These are phyloP conservation scores for Scheffersomyces illinoinensis DNA, from an alignment of 1,139 yeast species.

Conservation along the genomic window DNA sequence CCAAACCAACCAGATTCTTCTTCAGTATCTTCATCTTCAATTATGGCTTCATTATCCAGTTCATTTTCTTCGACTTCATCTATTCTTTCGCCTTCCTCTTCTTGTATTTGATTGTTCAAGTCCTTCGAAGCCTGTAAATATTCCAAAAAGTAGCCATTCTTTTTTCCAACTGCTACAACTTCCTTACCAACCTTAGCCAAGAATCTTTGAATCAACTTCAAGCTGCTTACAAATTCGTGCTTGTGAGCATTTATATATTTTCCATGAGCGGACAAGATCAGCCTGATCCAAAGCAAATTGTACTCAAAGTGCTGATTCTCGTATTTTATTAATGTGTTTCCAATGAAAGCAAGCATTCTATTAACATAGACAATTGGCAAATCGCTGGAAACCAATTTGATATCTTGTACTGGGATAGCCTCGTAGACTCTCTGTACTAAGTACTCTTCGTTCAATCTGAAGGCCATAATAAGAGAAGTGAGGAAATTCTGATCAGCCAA, in stretches of 20 bases:
- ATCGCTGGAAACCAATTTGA: conserved; percentile 62
- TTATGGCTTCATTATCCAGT: conserved; percentile 3
- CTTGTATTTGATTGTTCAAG: conserved; percentile 16
- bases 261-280: conserved; percentile 73
- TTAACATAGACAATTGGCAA: conserved; percentile 78
- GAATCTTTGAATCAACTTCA: conserved; percentile 76
- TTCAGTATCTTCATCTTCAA: conserved; percentile 14
- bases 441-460: conserved; percentile 81
- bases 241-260: conserved; percentile 63
- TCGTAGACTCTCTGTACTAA: conserved; percentile 77
- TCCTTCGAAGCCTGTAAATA: conserved; percentile 32
- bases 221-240: conserved; percentile 62
- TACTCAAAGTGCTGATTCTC: conserved; percentile 88
- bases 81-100: conserved; percentile 9
- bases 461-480: conserved; percentile 87
- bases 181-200: conserved; percentile 76
- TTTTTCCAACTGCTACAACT: conserved; percentile 54
- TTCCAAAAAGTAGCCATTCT: conserved; percentile 54
- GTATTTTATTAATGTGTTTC: conserved; percentile 53
- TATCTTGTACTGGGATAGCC: conserved; percentile 70
- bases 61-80: conserved; percentile 17
- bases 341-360: conserved; percentile 68
- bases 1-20: conserved; percentile 23
- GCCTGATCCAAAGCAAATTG: conserved; percentile 77
- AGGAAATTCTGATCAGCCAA: conserved; percentile 65